These are phyloP conservation scores for Boletus subcaerulescens DNA, from an alignment of 768 basidiomycete species.

Conservation along the genomic window DNA sequence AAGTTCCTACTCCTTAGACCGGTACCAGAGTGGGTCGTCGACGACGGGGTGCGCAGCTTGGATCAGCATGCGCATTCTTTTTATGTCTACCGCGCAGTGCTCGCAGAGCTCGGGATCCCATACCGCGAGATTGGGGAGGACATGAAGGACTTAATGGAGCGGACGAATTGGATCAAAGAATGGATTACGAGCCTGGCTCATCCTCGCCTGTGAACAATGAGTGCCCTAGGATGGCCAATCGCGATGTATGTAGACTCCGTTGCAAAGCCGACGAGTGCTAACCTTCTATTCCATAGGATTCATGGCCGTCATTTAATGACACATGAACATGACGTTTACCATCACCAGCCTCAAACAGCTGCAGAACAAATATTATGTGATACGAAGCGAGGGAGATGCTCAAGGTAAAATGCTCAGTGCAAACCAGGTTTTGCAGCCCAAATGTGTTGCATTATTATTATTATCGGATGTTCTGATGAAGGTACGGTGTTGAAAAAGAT, in stretches of 20 bases:
- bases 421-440: constrained; percentile 19
- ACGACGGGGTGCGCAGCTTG: constrained; percentile 59
- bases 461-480: no score
- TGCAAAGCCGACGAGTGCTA: background rate
- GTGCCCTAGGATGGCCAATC: background rate
- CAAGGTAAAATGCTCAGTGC: constrained; percentile 5
- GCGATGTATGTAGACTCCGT: background rate
- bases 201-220: constrained; percentile 10
- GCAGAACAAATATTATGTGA: constrained; percentile 5
- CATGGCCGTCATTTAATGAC: no score
- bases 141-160: constrained; percentile 35
- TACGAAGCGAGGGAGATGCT: constrained; percentile 2
- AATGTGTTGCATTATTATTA: constrained; percentile 27
- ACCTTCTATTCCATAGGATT: background rate
- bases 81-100: constrained; percentile 36
- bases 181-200: constrained; percentile 1
- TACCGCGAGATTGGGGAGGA: constrained; percentile 47
- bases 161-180: constrained; percentile 22
- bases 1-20: constrained; percentile 54
- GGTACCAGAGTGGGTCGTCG: constrained; percentile 56
- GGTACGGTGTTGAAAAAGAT: background rate
- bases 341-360: background rate
- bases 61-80: constrained; percentile 45
- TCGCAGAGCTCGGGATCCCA: constrained; percentile 41
- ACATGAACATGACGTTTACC: background rate